Base-by-base conservation (phyloP, 371 early-diverging fungal genomes). In the Blakeslea trispora region DNA sequence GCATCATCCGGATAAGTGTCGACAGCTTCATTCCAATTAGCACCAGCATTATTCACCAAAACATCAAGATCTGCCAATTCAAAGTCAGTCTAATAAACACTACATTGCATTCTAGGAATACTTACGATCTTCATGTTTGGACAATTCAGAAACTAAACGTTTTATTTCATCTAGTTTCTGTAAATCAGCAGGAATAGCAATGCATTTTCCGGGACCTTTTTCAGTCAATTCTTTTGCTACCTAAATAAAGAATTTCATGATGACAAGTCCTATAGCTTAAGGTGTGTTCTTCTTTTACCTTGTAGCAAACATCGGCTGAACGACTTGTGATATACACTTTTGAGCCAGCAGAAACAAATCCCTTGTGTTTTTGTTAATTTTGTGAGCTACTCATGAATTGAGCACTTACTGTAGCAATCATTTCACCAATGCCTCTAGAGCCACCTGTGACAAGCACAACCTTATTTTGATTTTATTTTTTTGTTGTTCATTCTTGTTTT, bases 381-480 rank as follows among this genome's bases (percentile, higher is more conserved):
- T 57, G 5, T 7, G 5, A 32, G 32, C 44, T 1, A 45, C 13
- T 15, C 11, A 61, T 42, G n/a, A n/a, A n/a, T n/a, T n/a, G n/a
- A n/a, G n/a, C n/a, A 53, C 58, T 57, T 59, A 68, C 68, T 31
- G 74, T 71, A 18, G 82, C 78, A 35, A 87, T 79, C 83, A 85
- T 81, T 58, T 78, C 69, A 21, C 87, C 88, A 47, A 82, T 75
- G 17, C 88, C 89, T 49, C 85, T 74, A 37, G 88, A 84, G 39
- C 94, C 94, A 45, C 94, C 94, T 23, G 92, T 94, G 19, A 94
- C 86, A 22, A 94, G 75, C 14, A 88, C 93, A 22, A 92, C 86
- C 77, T 92, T 49, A n/a, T n/a, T n/a, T n/a, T n/a, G n/a, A n/a
- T n/a, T n/a, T n/a, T n/a, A n/a, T n/a, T n/a, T n/a, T n/a, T n/a